Evolutionary conservation across 1,284 basidiomycete genomes (phyloP).

Genomic region (Earliella scabrosa): DNA sequence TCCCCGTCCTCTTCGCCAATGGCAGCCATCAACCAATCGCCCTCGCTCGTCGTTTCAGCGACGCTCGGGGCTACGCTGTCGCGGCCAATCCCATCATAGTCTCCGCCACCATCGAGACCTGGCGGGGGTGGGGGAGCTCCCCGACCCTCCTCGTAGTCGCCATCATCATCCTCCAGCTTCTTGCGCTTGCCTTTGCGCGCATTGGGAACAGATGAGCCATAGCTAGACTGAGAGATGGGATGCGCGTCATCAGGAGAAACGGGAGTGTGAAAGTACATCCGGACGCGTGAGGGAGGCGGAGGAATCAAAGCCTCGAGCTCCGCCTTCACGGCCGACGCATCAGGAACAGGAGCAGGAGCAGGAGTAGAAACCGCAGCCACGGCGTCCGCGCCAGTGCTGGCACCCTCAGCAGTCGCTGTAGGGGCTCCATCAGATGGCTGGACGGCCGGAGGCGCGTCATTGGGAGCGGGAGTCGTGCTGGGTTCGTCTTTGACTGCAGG

Average conservation of each 20-base stretch:
- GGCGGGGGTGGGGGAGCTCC: slow-evolving; percentile 65
- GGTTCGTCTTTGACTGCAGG: slow-evolving; percentile 32
- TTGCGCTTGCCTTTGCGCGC: slow-evolving; percentile 80
- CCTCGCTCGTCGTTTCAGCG: slow-evolving; percentile 72
- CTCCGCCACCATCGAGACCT: slow-evolving; percentile 33
- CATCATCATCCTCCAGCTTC: slow-evolving; percentile 83
- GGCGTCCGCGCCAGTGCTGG: slow-evolving; percentile 17
- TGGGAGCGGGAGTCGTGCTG: slow-evolving; percentile 20
- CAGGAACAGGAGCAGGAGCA: slow-evolving; percentile 14
- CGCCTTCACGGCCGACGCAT: slow-evolving; percentile 30
- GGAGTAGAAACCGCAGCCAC: slow-evolving; percentile 7
- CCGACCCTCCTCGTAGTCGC: slow-evolving; percentile 71
- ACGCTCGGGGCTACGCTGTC: slow-evolving; percentile 71
- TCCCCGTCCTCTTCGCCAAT: slow-evolving; percentile 68
- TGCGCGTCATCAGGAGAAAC: slow-evolving; percentile 78
- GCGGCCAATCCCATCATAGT: slow-evolving; percentile 52
- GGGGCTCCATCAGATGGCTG: slow-evolving; percentile 21
- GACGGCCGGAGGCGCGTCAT: slow-evolving; percentile 19
- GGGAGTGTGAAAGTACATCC: slow-evolving; percentile 87
- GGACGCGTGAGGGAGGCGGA: slow-evolving; percentile 75
- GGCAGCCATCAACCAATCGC: slow-evolving; percentile 84
- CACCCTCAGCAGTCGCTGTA: slow-evolving; percentile 24
- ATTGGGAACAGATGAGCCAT: slow-evolving; percentile 52
- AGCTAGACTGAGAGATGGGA: slow-evolving; percentile 58
- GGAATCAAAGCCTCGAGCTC: slow-evolving; percentile 36